A percentile compares a stretch with the other conserved stretches of the same genome.
phyloP scores from a whole-genome alignment of 257 asterid genomes.

The Scutellaria baicalensis region DNA sequence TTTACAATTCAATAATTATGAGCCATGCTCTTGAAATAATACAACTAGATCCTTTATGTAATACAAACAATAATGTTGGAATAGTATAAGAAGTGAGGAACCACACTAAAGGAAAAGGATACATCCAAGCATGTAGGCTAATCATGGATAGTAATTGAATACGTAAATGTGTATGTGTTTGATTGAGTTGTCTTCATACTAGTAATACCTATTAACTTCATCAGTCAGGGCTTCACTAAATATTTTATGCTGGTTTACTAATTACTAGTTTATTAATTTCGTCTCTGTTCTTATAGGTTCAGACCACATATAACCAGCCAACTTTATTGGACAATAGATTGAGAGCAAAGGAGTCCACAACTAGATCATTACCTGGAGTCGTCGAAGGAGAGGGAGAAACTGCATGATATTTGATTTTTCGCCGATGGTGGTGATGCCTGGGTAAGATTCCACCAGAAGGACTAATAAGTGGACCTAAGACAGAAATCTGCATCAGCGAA shows the following conservation, averaged over 20 bases:
- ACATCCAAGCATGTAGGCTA: background rate
- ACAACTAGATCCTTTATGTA: background rate
- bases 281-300: background rate
- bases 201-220: constrained; percentile 2
- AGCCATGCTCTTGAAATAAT: background rate
- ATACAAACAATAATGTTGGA: background rate
- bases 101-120: background rate
- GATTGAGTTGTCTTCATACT: background rate
- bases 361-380: constrained; percentile 49
- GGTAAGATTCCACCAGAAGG: constrained; percentile 35
- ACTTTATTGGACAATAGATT: background rate
- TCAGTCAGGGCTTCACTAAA: background rate
- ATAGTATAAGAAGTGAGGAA: background rate
- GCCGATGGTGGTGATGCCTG: constrained; percentile 43
- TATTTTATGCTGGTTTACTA: background rate
- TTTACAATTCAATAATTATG: background rate
- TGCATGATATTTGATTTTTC: constrained; percentile 28
- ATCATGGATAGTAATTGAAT: background rate
- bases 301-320: background rate
- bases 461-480: constrained; percentile 43
- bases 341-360: background rate
- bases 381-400: constrained; percentile 73
- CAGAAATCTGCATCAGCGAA: constrained; percentile 28
- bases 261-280: background rate
- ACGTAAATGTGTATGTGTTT: background rate